phyloP scores from a whole-genome alignment of 75 land plant genomes.

The Ceratopteris richardii region DNA sequence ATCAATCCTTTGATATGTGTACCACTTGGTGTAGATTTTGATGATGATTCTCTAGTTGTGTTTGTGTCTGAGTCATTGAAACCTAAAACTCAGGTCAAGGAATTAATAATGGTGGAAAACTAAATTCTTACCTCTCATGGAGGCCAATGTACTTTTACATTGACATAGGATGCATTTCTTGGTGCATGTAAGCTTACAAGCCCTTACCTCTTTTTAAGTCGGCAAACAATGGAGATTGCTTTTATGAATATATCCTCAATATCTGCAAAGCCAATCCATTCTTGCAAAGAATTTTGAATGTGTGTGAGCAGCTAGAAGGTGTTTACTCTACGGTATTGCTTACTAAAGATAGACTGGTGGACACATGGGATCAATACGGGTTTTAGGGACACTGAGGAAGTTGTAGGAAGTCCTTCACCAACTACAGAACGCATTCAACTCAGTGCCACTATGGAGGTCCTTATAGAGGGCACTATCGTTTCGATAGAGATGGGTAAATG shows the following conservation, averaged over 20 bases:
- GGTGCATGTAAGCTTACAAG: conserved; percentile 36
- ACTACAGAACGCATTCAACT: neutral
- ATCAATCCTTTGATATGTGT: conserved; percentile 87
- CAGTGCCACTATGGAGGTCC: too few species aligned
- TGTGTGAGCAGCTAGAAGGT: conserved; percentile 20
- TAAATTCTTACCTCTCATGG: conserved; percentile 63
- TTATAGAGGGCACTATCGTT: neutral
- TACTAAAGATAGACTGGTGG: too few species aligned
- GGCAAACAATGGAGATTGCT: conserved; percentile 28
- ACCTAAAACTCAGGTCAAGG: conserved; percentile 62
- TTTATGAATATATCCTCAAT: conserved; percentile 33
- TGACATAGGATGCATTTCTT: conserved; percentile 60
- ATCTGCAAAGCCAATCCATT: conserved; percentile 46
- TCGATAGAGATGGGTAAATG: neutral
- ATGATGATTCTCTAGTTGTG: conserved; percentile 81
- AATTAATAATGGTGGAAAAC: conserved; percentile 63
- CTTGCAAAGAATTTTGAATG: conserved; percentile 48
- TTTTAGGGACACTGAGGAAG: too few species aligned
- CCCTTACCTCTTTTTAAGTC: conserved; percentile 33
- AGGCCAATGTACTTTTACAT: conserved; percentile 53
- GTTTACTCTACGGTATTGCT: conserved; percentile 26
- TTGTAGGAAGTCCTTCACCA: neutral
- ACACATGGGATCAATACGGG: too few species aligned
- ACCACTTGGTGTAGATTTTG: conserved; percentile 89
- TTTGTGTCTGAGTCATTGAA: conserved; percentile 80